A percentile compares a stretch with the other conserved stretches of the same genome.
Conservation (phyloP, 208 protist species). For the Leishmania turanica region DNA sequence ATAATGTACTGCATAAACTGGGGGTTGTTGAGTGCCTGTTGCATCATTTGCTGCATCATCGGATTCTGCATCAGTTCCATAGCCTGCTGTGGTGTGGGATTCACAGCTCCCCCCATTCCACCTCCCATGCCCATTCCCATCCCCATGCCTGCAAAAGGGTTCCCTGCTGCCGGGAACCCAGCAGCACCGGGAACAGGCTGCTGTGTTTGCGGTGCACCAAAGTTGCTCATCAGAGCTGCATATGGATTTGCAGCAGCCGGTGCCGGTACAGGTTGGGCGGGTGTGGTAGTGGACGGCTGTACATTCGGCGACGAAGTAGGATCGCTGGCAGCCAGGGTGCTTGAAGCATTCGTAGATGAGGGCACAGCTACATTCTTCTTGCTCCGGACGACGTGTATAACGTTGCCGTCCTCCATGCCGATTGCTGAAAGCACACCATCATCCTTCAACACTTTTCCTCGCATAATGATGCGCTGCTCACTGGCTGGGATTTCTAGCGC, state of each 20-base stretch:
- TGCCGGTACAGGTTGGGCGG: conserved; percentile 9
- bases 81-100: conserved; percentile 16
- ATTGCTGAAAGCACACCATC: conserved; percentile 64
- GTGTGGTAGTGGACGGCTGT: background rate
- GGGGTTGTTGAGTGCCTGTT: conserved; percentile 62
- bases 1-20: conserved; percentile 68
- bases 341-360: conserved; percentile 3
- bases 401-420: conserved; percentile 80
- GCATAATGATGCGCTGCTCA: conserved; percentile 84
- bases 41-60: conserved; percentile 60
- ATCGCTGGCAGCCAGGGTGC: conserved; percentile 7
- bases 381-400: conserved; percentile 86
- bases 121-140: conserved; percentile 22
- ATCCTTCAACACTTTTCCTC: conserved; percentile 90
- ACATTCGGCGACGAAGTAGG: conserved; percentile 11
- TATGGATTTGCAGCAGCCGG: conserved; percentile 59
- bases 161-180: conserved; percentile 17
- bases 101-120: conserved; percentile 13
- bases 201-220: conserved; percentile 26
- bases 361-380: conserved; percentile 41
- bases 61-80: conserved; percentile 74
- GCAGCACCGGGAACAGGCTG: conserved; percentile 6
- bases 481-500: conserved; percentile 71
- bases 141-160: conserved; percentile 26
- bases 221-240: conserved; percentile 57